Evolutionary conservation across 768 basidiomycete genomes (phyloP).

Genomic region (Rhizopogon rudus): DNA sequence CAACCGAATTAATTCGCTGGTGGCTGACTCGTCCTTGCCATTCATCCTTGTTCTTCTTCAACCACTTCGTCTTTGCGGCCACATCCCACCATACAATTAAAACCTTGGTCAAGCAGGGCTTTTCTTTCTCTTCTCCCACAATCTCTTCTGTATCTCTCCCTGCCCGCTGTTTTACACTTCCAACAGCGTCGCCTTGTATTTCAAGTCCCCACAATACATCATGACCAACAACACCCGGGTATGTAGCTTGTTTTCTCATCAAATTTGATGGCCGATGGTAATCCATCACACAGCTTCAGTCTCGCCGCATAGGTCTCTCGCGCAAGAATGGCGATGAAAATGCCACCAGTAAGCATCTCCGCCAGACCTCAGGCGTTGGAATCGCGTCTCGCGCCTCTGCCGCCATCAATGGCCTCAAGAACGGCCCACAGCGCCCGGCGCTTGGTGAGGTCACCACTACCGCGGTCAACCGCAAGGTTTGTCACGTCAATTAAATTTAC

Average conservation of each 20-base stretch:
- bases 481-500: conserved; percentile 14
- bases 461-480: conserved; percentile 73
- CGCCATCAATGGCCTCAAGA: conserved; percentile 42
- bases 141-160: conserved; percentile 19
- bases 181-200: conserved; percentile 19
- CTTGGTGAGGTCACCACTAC: conserved; percentile 79
- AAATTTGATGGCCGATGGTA: not conserved
- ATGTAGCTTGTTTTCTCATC: conserved; percentile 6
- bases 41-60: conserved; percentile 11
- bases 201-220: conserved; percentile 7
- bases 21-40: conserved; percentile 29
- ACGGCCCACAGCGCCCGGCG: conserved; percentile 58
- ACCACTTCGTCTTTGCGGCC: conserved; percentile 15
- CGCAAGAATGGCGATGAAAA: conserved; percentile 80
- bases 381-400: conserved; percentile 48
- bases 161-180: conserved; percentile 10
- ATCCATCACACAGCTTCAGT: conserved; percentile 46
- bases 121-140: conserved; percentile 29
- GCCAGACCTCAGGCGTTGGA: conserved; percentile 48
- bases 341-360: conserved; percentile 60
- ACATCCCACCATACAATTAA: conserved; percentile 17
- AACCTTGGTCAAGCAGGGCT: conserved; percentile 19
- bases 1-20: conserved; percentile 21
- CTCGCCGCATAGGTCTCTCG: conserved; percentile 62
- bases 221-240: conserved; percentile 68